phyloP scores from a whole-genome alignment of 2,329 filamentous ascomycete species.

The Curvularia spicifera region DNA sequence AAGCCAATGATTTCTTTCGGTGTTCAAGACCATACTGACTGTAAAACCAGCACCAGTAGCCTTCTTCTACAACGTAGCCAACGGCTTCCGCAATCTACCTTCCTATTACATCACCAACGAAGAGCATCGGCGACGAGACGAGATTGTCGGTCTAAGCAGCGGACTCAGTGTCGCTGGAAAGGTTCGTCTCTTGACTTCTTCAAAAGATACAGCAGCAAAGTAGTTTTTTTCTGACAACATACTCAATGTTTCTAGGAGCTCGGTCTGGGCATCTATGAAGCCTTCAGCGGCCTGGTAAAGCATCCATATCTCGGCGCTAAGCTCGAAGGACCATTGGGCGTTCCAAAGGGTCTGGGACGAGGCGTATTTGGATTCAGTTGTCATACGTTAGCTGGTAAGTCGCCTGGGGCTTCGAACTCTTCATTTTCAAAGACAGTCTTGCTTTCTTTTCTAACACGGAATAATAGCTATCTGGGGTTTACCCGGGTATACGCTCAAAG shows the following conservation, averaged over 20 bases:
- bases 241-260: conserved; percentile 59
- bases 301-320: conserved; percentile 73
- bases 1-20: too few relatives aligned
- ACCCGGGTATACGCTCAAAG: conserved; percentile 23
- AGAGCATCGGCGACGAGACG: conserved; percentile 23
- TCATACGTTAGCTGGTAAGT: conserved; percentile 8
- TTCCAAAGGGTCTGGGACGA: conserved; percentile 51
- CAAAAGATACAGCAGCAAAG: neutral
- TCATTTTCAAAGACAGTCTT: too few relatives aligned
- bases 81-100: conserved; percentile 27
- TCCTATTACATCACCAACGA: conserved; percentile 28
- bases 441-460: too few relatives aligned
- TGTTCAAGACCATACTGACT: neutral
- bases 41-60: conserved; percentile 21
- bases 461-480: conserved; percentile 16
- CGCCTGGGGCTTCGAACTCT: too few relatives aligned
- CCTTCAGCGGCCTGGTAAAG: conserved; percentile 75
- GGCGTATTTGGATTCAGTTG: conserved; percentile 18
- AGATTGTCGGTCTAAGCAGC: conserved; percentile 68
- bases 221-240: neutral
- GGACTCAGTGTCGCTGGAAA: conserved; percentile 76
- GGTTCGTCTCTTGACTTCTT: neutral
- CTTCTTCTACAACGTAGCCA: conserved; percentile 31
- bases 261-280: conserved; percentile 75
- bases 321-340: conserved; percentile 66